Evolutionary conservation across 768 basidiomycete genomes (phyloP), one percentile per base, ranked within the genome.

Genomic region (Hortiboletus campestris): DNA sequence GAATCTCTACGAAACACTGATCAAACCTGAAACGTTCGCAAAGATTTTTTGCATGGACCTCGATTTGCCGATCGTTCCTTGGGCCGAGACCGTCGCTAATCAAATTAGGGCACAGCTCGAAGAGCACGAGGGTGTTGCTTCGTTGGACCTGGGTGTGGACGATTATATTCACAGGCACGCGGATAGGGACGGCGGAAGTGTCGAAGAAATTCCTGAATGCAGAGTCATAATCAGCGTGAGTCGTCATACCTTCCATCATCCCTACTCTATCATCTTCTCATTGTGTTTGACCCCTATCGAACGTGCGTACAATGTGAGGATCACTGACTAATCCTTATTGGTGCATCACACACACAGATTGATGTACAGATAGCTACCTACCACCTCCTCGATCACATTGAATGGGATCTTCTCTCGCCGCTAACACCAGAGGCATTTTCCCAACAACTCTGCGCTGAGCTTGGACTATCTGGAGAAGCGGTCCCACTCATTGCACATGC

Each of bases 361-460:
- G 97, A 99, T 74, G 93, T 98, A 25, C 97, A 99, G 71, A 89
- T 99, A 67, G 91, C 88, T 22, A 90, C 88, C 45, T 80, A 94
- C 68, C 93, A 96, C 70, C 80, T 99, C 1, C 78, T 90, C 53
- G 97, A 99, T 74, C 91, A 94, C 67, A 94, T 99, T 61, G 97
- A 99, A 73, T 99, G 96, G 96, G 96, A 99, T 72, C 81, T 98
- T n/a, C 83, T 91, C 44, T 96, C 95, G 4, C 82, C 89, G 4
- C 80, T 98, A 36, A 95, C 93, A 0, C 96, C 96, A 1, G 89
- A 96, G 68, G 78, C 75, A 1, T 98, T 98, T 64, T 83, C 96
- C 0, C 73, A 75, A 38, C 84, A 82, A 47, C 86, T 98, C 34
- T 93, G 91, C 64, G 70, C 78, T 22, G 97, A 98, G 59, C 82